These are phyloP conservation scores for Pseudopediastrum boryanum DNA, from an alignment of 139 green algal species.

Conservation along the genomic window DNA sequence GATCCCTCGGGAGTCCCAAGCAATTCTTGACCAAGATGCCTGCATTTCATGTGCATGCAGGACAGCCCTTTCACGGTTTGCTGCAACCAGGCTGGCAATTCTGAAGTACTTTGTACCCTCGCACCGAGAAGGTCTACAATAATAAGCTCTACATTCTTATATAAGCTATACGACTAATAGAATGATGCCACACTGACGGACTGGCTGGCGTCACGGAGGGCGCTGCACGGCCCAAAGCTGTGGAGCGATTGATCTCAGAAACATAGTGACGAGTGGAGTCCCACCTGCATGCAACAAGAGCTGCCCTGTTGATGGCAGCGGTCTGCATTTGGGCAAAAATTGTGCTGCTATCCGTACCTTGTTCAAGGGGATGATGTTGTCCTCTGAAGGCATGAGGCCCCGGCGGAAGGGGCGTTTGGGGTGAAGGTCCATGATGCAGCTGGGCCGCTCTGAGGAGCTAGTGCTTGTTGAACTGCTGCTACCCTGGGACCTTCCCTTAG, in stretches of 20 bases:
- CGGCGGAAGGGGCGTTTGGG: constrained; percentile 33
- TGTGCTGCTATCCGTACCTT: constrained; percentile 3
- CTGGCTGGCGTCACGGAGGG: not conserved
- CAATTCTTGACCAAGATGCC: too few relatives aligned
- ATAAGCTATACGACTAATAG: too few relatives aligned
- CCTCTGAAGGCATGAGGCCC: constrained; percentile 20
- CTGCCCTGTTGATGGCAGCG: not conserved
- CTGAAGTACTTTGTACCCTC: too few relatives aligned
- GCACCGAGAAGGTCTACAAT: too few relatives aligned
- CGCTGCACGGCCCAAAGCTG: not conserved
- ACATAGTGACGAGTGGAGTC: not conserved
- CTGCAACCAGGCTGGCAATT: too few relatives aligned
- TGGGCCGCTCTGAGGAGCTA: not conserved
- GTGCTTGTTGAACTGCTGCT: not conserved
- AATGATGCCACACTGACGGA: not conserved
- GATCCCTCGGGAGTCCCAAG: too few relatives aligned
- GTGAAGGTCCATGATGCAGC: constrained; percentile 47
- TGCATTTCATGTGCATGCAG: too few relatives aligned
- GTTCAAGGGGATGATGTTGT: constrained; percentile 37
- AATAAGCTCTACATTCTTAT: too few relatives aligned
- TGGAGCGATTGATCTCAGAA: not conserved
- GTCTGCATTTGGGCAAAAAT: not conserved
- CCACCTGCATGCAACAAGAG: not conserved
- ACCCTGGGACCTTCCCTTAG: not conserved
- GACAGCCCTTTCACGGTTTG: too few relatives aligned